A percentile compares a stretch with the other conserved stretches of the same genome.
These are phyloP conservation scores for Alternaria triticina DNA, from an alignment of 2,329 filamentous ascomycete species.

Conservation along the genomic window DNA sequence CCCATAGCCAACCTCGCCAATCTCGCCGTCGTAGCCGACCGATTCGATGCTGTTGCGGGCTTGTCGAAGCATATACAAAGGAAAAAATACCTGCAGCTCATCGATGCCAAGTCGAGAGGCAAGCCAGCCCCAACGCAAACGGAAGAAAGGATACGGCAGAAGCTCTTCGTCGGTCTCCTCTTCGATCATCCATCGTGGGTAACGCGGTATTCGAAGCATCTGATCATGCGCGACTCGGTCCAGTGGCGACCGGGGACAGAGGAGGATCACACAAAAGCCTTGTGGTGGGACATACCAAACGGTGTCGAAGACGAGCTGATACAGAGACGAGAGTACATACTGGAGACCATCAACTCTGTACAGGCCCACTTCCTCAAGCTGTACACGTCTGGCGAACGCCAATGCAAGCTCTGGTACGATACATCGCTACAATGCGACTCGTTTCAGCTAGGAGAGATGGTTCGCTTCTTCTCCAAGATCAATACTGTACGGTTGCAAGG, in stretches of 20 bases:
- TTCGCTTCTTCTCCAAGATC: conserved; percentile 71
- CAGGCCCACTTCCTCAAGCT: conserved; percentile 70
- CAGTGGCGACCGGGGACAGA: conserved; percentile 58
- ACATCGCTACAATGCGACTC: conserved; percentile 75
- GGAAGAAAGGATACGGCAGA: conserved; percentile 73
- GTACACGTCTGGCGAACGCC: conserved; percentile 70
- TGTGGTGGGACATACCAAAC: conserved; percentile 77
- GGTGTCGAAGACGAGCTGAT: conserved; percentile 74
- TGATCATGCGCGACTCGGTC: conserved; percentile 70
- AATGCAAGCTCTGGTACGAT: conserved; percentile 78
- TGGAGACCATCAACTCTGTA: conserved; percentile 73
- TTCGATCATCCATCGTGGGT: conserved; percentile 68
- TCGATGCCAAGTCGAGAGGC: conserved; percentile 54
- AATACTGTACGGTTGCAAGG: conserved; percentile 64
- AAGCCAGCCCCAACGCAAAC: conserved; percentile 50
- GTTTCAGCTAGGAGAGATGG: conserved; percentile 79
- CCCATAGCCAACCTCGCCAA: conserved; percentile 70
- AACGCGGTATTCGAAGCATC: conserved; percentile 66
- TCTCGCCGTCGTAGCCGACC: conserved; percentile 73
- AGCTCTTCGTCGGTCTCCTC: conserved; percentile 70
- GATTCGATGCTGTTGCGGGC: conserved; percentile 69
- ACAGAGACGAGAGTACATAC: conserved; percentile 68
- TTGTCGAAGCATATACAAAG: conserved; percentile 62
- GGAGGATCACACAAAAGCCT: conserved; percentile 51
- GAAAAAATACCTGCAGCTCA: conserved; percentile 50